Evolutionary conservation across 78 protist species (phyloP), one percentile per base, ranked within the genome.

Genomic region (Cavenderia fasciculata): DNA sequence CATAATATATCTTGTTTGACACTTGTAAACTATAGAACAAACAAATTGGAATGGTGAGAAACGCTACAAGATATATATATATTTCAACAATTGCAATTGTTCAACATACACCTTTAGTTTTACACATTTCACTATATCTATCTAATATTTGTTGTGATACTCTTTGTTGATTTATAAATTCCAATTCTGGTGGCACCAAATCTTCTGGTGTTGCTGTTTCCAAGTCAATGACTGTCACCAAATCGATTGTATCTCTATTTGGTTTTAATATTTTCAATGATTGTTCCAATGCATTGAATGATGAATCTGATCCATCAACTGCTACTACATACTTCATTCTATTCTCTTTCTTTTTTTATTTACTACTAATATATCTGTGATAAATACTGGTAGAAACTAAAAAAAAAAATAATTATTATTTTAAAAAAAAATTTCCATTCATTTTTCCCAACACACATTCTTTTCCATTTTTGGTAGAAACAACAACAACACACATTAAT

Each of bases 301-400:
- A 75, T 14, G 47, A 25, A 41, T 61, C 72, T 31, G 73, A 59
- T 38, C 74, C 74, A 49, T 76, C 87, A 14, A 51, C 56, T 29
- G 87, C 62, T 27, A 76, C 31, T 21, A 76, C 51, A 14, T 62
- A 46, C 49, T 76, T 76, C 87, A 76, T 76, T 76, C 31, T 44
- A 18, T 74, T n/a, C n/a, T n/a, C n/a, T n/a, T n/a, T n/a, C n/a
- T n/a, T n/a, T n/a, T n/a, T n/a, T n/a, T n/a, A n/a, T n/a, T n/a
- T n/a, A n/a, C n/a, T n/a, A n/a, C n/a, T n/a, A n/a, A n/a, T n/a
- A n/a, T n/a, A n/a, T n/a, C n/a, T n/a, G n/a, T n/a, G n/a, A n/a
- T n/a, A n/a, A n/a, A n/a, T n/a, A n/a, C n/a, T n/a, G n/a, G n/a
- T n/a, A n/a, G n/a, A n/a, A n/a, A n/a, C n/a, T n/a, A n/a, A n/a